Base-by-base conservation (phyloP, 2,329 filamentous ascomycete species). In the Lasiodiplodia sp. region DNA sequence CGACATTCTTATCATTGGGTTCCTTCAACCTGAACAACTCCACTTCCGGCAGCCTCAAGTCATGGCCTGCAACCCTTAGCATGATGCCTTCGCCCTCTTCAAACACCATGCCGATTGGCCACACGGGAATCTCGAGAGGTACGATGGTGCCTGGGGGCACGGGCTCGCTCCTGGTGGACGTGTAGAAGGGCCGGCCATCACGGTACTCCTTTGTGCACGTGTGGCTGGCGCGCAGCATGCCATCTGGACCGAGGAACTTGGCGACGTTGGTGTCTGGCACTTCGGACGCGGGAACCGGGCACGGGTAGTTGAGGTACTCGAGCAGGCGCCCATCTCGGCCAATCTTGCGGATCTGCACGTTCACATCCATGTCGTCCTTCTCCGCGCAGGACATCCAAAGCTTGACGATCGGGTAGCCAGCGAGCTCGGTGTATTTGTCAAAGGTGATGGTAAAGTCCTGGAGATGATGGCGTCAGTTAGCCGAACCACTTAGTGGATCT, bases 81-180 rank as follows among this genome's bases (percentile, higher is more conserved):
- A 62, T 8, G 4, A 68, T 21, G 11, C 66, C 56, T 69, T 84
- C 81, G 0, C 81, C 83, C 6, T 75, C 78, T 2, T 84, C 81
- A 71, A 81, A 85, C 31, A 83, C 80, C 0, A 84, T 77, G 0
- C 83, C 83, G 75, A 82, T 80, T 0, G 80, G 78, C 83, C 82
- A 85, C 16, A 85, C 81, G 0, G 81, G 82, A 68, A 86, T 85
- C 58, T 85, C 82, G 4, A 85, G 72, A 70, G 79, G 79, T 4
- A 84, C 82, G 18, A 85, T 72, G 4, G 79, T 73, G 0, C 83
- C 83, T 0, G 76, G 76, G 1, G 72, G 67, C 0, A 85, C 74
- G 69, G 83, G 82, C 55, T 83, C 77, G 34, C 82, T 75, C n/a
- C 73, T 72, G 3, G 78, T 74, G 66, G 84, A 81, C 2, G 66